Percentiles rank a stretch among this genome's conserved stretches.
Evolutionary conservation across 1,284 basidiomycete genomes (phyloP).

Genomic region (Trichosporon asahii): DNA sequence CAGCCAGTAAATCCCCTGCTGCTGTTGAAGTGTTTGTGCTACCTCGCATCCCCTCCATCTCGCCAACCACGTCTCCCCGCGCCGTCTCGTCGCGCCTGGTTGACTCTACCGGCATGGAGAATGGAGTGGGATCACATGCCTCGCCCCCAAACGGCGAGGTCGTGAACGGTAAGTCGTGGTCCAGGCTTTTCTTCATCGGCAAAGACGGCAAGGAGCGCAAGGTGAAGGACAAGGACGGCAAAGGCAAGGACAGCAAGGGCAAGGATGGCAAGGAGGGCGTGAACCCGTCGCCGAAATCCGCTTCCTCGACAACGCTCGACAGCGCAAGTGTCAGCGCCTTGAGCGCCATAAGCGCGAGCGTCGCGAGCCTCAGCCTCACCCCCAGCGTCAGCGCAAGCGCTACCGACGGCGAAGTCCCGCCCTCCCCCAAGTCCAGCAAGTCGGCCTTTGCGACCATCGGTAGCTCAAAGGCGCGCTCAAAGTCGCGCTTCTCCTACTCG

Average conservation of each 20-base stretch:
- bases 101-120: slow-evolving; percentile 8
- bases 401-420: not conserved
- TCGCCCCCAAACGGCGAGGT: slow-evolving; percentile 8
- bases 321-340: slow-evolving; percentile 4
- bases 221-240: not conserved
- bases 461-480: not conserved
- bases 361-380: not conserved
- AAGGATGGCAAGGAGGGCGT: not conserved
- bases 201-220: slow-evolving; percentile 9
- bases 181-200: slow-evolving; percentile 8
- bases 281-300: not conserved
- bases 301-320: slow-evolving; percentile 6
- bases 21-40: slow-evolving; percentile 1
- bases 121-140: slow-evolving; percentile 9
- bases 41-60: not conserved
- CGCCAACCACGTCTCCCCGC: slow-evolving; percentile 6
- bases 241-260: not conserved
- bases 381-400: not conserved
- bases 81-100: not conserved
- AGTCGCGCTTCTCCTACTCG: slow-evolving; percentile 9
- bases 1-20: not conserved
- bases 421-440: slow-evolving; percentile 5
- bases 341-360: not conserved
- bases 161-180: slow-evolving; percentile 11
- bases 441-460: slow-evolving; percentile 1